Percentiles rank a stretch among this genome's conserved stretches.
Conservation (phyloP, 169 alveolate genomes). For the Eimeria sp. region DNA sequence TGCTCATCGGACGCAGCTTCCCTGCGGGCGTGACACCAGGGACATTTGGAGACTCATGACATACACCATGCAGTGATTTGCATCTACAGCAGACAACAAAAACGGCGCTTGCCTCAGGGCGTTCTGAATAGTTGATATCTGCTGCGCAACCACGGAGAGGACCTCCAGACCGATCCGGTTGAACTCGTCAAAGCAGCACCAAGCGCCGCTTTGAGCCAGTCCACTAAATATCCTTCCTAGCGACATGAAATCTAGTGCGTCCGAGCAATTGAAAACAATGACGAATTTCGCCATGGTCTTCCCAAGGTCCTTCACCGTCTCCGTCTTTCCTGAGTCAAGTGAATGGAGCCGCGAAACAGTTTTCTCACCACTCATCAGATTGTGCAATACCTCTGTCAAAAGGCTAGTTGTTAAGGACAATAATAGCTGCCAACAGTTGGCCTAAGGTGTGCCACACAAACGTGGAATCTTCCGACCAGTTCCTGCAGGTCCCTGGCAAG, state of each 20-base stretch:
- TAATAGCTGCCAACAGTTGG: background rate
- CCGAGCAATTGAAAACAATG: conserved; percentile 98
- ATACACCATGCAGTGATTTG: background rate
- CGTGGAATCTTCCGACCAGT: conserved; percentile 90
- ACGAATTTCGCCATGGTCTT: conserved; percentile 97
- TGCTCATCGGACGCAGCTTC: conserved; percentile 81
- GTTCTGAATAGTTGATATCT: conserved; percentile 95
- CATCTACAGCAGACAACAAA: background rate
- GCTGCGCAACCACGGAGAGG: conserved; percentile 98
- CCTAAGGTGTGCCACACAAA: background rate
- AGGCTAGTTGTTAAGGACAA: background rate
- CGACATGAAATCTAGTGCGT: conserved; percentile 96
- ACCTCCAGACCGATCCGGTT: conserved; percentile 98
- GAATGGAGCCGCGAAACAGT: background rate
- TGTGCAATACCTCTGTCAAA: background rate
- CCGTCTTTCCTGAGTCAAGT: conserved; percentile 92
- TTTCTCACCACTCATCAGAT: background rate
- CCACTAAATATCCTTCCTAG: conserved; percentile 98
- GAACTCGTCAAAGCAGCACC: conserved; percentile 99
- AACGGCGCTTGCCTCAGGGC: conserved; percentile 88
- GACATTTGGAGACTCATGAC: background rate
- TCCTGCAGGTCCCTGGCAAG: conserved; percentile 99
- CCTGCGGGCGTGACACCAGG: background rate
- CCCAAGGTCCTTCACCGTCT: conserved; percentile 98
- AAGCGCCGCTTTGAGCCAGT: conserved; percentile 96